These are phyloP conservation scores for Musa acuminata DNA, from an alignment of 176 grass and related monocot genomes.

Conservation along the genomic window DNA sequence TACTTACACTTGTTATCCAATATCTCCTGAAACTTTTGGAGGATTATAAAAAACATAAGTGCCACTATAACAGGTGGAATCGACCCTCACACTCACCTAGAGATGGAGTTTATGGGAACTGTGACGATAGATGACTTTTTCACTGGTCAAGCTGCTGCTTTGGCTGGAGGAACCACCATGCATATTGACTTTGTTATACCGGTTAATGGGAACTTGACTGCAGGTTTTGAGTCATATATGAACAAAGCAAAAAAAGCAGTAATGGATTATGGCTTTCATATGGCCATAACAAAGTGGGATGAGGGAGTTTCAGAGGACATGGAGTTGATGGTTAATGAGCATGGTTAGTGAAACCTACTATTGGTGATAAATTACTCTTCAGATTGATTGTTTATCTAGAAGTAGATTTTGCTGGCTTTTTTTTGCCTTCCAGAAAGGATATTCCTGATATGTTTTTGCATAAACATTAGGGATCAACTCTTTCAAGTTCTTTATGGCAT, in stretches of 20 bases:
- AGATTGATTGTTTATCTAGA: not conserved
- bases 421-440: not conserved
- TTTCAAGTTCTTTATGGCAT: slow-evolving; percentile 99
- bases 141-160: slow-evolving; percentile 72
- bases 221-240: slow-evolving; percentile 69
- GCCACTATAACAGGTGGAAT: slow-evolving; percentile 61
- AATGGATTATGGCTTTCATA: slow-evolving; percentile 98
- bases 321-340: slow-evolving; percentile 87
- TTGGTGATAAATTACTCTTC: not conserved
- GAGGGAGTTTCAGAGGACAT: slow-evolving; percentile 88
- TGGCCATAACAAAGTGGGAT: slow-evolving; percentile 97
- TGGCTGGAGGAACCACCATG: slow-evolving; percentile 95
- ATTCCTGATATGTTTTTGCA: not conserved
- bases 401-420: not conserved
- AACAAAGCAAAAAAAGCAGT: slow-evolving; percentile 60
- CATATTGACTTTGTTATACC: slow-evolving; percentile 97
- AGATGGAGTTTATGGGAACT: slow-evolving; percentile 95
- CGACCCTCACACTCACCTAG: slow-evolving; percentile 89
- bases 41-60: slow-evolving; percentile 9
- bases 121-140: slow-evolving; percentile 85
- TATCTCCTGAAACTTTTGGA: not conserved
- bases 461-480: slow-evolving; percentile 82
- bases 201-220: slow-evolving; percentile 73
- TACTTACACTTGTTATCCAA: not conserved
- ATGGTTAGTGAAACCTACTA: slow-evolving; percentile 43